These are phyloP conservation scores for Starmerella potacharoeniae DNA, from an alignment of 805 yeast species.

Conservation along the genomic window DNA sequence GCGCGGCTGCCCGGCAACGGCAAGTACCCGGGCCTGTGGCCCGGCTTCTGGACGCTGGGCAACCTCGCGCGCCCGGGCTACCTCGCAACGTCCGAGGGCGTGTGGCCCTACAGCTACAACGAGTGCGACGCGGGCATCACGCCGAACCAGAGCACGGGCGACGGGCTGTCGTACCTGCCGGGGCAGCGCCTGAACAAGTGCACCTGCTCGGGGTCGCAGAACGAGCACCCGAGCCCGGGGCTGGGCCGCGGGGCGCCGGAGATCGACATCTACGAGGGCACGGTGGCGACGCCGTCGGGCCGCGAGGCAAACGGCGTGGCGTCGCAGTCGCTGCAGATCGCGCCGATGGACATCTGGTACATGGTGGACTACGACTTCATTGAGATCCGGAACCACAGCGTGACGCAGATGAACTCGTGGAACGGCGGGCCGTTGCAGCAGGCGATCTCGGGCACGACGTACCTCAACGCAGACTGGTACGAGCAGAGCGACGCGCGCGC, in stretches of 20 bases:
- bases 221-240: conserved; percentile 80
- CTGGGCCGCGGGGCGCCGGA: conserved; percentile 92
- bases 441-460: conserved; percentile 75
- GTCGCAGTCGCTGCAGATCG: conserved; percentile 84
- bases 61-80: conserved; percentile 88
- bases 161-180: conserved; percentile 75
- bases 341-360: conserved; percentile 93
- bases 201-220: conserved; percentile 52
- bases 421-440: conserved; percentile 91
- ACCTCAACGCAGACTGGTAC: conserved; percentile 75
- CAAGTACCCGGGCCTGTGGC: conserved; percentile 76
- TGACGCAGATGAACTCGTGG: conserved; percentile 75
- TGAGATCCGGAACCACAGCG: conserved; percentile 54
- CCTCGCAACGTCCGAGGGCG: conserved; percentile 76
- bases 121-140: conserved; percentile 90
- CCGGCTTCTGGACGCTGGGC: conserved; percentile 92
- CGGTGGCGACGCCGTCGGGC: conserved; percentile 35
- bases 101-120: conserved; percentile 87
- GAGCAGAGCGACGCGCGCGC: conserved; percentile 39
- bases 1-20: conserved; percentile 74
- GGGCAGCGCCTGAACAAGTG: conserved; percentile 73
- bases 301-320: conserved; percentile 34
- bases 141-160: conserved; percentile 80
- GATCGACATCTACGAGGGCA: conserved; percentile 84
- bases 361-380: conserved; percentile 75